phyloP scores from a whole-genome alignment of 2,329 filamentous ascomycete species.

The Zarea fungicola region DNA sequence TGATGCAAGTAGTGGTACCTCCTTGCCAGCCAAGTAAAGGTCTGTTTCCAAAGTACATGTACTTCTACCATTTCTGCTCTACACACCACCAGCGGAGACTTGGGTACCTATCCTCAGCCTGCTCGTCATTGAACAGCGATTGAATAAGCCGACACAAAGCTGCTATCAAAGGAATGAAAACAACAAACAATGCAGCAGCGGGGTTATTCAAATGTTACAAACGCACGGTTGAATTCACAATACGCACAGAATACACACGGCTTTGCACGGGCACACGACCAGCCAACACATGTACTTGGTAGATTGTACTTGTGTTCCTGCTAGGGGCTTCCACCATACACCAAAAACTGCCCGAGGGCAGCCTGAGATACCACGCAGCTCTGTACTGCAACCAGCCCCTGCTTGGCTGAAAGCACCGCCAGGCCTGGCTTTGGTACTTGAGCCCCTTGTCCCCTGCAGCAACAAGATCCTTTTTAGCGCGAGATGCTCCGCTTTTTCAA shows the following conservation, averaged over 20 bases:
- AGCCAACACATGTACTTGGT: not conserved
- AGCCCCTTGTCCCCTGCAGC: not conserved
- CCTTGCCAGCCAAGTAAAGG: too few species aligned
- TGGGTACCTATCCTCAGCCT: too few species aligned
- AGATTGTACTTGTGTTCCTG: too few species aligned
- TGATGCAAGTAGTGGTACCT: slow-evolving; percentile 11
- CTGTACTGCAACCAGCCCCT: not conserved
- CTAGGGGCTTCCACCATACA: not conserved
- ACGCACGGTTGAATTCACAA: not conserved
- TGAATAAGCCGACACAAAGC: not conserved
- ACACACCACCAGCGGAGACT: too few species aligned
- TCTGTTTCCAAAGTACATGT: too few species aligned
- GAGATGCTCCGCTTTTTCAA: not conserved
- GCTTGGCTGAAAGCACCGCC: not conserved
- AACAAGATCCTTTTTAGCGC: not conserved
- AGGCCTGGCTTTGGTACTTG: not conserved
- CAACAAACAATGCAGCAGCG: not conserved
- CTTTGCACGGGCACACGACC: not conserved
- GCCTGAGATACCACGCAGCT: not conserved
- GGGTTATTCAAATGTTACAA: not conserved
- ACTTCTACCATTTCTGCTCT: too few species aligned
- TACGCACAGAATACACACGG: not conserved
- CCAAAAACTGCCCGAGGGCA: not conserved
- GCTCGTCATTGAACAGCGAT: too few species aligned
- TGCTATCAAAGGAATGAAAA: not conserved